Percentiles rank a stretch among this genome's conserved stretches.
Conservation (phyloP, 148 eudicot species). For the Nepenthes mirabilis region DNA sequence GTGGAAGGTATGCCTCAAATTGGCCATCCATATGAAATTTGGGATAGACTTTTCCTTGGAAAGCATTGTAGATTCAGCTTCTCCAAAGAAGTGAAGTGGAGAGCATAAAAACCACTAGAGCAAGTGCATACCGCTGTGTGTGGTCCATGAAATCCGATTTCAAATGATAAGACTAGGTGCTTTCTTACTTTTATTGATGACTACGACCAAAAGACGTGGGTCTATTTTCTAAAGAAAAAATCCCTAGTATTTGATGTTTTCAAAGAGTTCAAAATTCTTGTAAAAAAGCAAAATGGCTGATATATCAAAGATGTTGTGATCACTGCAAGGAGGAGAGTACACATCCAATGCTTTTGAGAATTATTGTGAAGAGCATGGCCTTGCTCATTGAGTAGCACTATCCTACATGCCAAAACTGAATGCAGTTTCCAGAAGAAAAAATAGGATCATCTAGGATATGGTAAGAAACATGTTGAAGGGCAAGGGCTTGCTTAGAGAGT, state of each 20-base stretch:
- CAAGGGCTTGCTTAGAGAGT: background rate
- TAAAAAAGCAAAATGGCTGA: background rate
- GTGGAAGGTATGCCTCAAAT: background rate
- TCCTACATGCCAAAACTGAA: slow-evolving; percentile 3
- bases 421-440: slow-evolving; percentile 6
- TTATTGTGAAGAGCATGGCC: background rate
- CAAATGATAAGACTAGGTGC: background rate
- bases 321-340: slow-evolving; percentile 3
- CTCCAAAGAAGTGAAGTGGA: background rate
- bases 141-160: background rate
- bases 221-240: background rate
- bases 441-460: slow-evolving; percentile 4
- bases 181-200: slow-evolving; percentile 4
- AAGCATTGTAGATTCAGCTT: background rate
- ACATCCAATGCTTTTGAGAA: too few relatives aligned
- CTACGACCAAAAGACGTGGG: background rate
- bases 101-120: background rate
- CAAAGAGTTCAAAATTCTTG: background rate
- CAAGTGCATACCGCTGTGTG: background rate
- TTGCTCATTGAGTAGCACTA: background rate
- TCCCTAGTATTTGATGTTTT: background rate
- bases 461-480: background rate
- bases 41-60: background rate
- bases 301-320: background rate
- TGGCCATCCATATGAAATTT: background rate